phyloP scores from a whole-genome alignment of 2,329 filamentous ascomycete species.

The Didymella exigua region DNA sequence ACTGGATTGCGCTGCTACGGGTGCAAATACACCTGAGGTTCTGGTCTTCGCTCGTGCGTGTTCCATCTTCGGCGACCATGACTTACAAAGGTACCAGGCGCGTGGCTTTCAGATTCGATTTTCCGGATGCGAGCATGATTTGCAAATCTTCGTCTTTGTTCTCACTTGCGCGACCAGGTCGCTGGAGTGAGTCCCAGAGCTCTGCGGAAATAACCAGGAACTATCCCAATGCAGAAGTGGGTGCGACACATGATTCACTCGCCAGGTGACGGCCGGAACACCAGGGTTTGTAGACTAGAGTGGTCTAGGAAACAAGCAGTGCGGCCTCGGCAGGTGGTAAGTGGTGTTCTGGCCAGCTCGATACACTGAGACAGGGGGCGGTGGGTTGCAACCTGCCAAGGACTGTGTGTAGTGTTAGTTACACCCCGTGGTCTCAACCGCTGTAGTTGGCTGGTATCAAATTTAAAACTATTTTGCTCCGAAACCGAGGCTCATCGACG shows the following conservation, averaged over 20 bases:
- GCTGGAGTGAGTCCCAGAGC: neutral
- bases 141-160: neutral
- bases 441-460: neutral
- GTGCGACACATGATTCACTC: conserved; percentile 1
- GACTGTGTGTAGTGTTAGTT: neutral
- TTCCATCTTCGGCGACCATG: neutral
- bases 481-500: neutral
- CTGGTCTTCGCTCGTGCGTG: neutral
- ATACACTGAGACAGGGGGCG: neutral
- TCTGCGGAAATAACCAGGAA: neutral
- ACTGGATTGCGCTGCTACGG: neutral
- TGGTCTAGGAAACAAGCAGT: neutral
- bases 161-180: neutral
- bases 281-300: neutral
- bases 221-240: conserved; percentile 9
- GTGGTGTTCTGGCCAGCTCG: neutral
- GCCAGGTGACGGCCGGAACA: conserved; percentile 1
- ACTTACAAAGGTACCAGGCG: neutral
- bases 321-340: neutral
- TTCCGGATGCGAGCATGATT: neutral
- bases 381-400: neutral
- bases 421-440: neutral
- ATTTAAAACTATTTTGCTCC: neutral
- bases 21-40: neutral
- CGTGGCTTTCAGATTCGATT: neutral